phyloP scores from a whole-genome alignment of 768 basidiomycete genomes.

The Coprinopsis sp. region DNA sequence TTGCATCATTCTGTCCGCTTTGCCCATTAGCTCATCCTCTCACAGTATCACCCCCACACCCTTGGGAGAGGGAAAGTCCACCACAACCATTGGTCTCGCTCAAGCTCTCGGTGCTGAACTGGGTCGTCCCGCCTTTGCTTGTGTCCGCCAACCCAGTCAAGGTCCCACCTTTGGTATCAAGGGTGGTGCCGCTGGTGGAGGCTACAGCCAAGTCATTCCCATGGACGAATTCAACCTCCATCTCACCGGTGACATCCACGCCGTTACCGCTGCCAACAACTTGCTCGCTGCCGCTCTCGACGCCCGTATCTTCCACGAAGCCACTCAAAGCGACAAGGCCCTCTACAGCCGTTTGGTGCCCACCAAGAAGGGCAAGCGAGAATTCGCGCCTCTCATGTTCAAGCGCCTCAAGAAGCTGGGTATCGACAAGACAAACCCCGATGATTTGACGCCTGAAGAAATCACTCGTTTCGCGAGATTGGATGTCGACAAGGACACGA shows the following conservation, averaged over 20 bases:
- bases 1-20: not conserved
- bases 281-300: slow-evolving; percentile 93
- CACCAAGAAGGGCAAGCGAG: slow-evolving; percentile 87
- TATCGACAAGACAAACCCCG: slow-evolving; percentile 89
- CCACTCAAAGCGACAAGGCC: slow-evolving; percentile 92
- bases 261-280: slow-evolving; percentile 96
- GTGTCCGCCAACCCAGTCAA: slow-evolving; percentile 96
- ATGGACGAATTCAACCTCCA: slow-evolving; percentile 99
- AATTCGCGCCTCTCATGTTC: slow-evolving; percentile 94
- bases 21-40: not conserved
- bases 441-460: slow-evolving; percentile 90
- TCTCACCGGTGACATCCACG: slow-evolving; percentile 96
- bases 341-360: slow-evolving; percentile 91
- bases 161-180: slow-evolving; percentile 99
- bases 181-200: slow-evolving; percentile 96
- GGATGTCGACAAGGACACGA: slow-evolving; percentile 84
- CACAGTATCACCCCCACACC: slow-evolving; percentile 91
- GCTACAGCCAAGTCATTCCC: slow-evolving; percentile 97
- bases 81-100: slow-evolving; percentile 94
- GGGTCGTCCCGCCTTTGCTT: slow-evolving; percentile 89
- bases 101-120: slow-evolving; percentile 96
- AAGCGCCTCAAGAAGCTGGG: slow-evolving; percentile 93
- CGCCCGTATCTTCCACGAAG: slow-evolving; percentile 97
- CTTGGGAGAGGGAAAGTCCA: slow-evolving; percentile 96
- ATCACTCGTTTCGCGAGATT: slow-evolving; percentile 85